Conservation (phyloP, 345 rosid genomes). For the Camelina laxa region DNA sequence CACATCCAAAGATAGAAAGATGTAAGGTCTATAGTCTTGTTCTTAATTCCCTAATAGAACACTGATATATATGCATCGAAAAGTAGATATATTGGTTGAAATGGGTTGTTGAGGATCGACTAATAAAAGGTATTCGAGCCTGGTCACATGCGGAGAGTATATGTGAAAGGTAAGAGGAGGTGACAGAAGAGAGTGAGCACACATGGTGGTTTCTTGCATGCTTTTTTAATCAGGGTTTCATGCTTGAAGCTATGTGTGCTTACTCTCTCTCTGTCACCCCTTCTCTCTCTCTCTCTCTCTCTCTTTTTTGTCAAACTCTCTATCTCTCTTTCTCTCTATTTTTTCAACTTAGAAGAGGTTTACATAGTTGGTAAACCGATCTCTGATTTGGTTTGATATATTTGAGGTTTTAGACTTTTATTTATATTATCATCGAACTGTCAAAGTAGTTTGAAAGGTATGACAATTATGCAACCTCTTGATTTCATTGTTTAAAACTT, state of each 20-base stretch:
- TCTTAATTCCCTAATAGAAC: slow-evolving; percentile 4
- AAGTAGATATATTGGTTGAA: background rate
- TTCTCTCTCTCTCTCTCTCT: slow-evolving; percentile 41
- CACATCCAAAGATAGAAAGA: slow-evolving; percentile 45
- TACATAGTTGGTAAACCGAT: background rate
- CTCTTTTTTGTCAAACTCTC: too few relatives aligned
- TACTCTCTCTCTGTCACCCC: slow-evolving; percentile 87
- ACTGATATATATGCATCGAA: background rate
- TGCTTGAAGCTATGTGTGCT: slow-evolving; percentile 94
- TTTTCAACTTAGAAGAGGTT: background rate
- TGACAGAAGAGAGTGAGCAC: slow-evolving; percentile 99
- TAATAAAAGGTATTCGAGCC: background rate
- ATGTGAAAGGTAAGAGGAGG: slow-evolving; percentile 65
- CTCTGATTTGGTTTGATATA: slow-evolving; percentile 16
- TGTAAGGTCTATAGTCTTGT: slow-evolving; percentile 24
- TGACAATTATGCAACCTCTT: slow-evolving; percentile 1
- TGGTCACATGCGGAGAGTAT: background rate
- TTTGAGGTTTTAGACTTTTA: background rate
- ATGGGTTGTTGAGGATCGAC: background rate
- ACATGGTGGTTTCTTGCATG: slow-evolving; percentile 86
- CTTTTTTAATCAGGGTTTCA: slow-evolving; percentile 41
- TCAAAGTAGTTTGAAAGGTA: background rate
- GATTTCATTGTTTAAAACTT: background rate
- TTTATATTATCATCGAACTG: background rate
- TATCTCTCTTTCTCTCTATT: slow-evolving; percentile 20